Base-by-base conservation (phyloP, 2,329 filamentous ascomycete species). In the Monilinia polystroma region DNA sequence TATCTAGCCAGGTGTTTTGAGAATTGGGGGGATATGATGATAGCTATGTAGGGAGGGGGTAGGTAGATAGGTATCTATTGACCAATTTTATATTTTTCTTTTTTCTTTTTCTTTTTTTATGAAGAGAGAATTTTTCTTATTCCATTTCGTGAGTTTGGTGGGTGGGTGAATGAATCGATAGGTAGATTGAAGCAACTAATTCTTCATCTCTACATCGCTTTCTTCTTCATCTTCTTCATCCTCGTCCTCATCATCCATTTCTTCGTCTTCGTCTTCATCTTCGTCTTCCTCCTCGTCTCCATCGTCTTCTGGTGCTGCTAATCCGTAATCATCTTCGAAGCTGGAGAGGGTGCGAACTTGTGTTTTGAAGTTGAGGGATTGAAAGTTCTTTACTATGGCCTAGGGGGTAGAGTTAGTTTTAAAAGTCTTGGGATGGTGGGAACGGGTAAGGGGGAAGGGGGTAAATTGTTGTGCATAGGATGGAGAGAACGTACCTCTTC, bases 241-340 rank as follows among this genome's bases (percentile, higher is more conserved):
- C 26, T 64, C 69, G 7, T 68, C 71, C 20, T 68, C 68, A 18
- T 73, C 74, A 8, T 68, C 70, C 16, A 73, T 73, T 32, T 71
- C 71, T 7, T 69, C 71, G 1, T 73, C 74, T 4, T 74, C 73
- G 10, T 72, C 73, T 1, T 74, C 72, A 1, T 78, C 77, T 3
- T 78, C 45, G 6, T 47, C 79, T n/a, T 79, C 79, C 0, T 79
- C 80, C 1, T 82, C 81, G 0, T 88, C 87, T 0, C 88, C 87
- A 0, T 87, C 87, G 8, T 63, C 49, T n/a, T 54, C 47, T 4
- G 59, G 59, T 2, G 84, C 84, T 0, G 85, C 85, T 57, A 97
- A 79, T 0, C 94, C 94, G 76, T 98, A 98, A 74, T 93, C 91
- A 70, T 97, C 92, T 77, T 96, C 87, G 78, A 96, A 98, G 73